Conservation (phyloP, 441 rosid species). For the Syzygium syzygioides region DNA sequence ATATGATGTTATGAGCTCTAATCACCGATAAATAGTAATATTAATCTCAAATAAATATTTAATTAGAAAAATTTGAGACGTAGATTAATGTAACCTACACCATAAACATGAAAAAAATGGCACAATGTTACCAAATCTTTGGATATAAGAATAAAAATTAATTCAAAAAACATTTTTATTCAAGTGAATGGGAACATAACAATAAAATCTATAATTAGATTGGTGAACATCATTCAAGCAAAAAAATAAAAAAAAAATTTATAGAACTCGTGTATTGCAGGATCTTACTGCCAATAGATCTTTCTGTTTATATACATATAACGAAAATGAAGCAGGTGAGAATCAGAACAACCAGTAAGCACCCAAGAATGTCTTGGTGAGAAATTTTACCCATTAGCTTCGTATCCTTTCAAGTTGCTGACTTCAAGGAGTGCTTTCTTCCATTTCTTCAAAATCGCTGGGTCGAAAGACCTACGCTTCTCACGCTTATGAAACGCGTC, state of each 20-base stretch:
- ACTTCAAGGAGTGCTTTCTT: not conserved
- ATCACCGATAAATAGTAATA: not conserved
- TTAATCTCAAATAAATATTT: not conserved
- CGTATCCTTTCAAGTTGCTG: not conserved
- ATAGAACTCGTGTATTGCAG: not conserved
- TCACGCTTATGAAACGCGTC: not conserved
- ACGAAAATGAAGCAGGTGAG: not conserved
- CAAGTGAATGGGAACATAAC: rapidly evolving
- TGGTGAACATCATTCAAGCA: not conserved
- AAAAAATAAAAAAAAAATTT: not conserved
- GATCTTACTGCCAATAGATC: not conserved
- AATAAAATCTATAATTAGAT: not conserved
- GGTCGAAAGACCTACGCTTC: rapidly evolving
- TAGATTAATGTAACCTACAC: rapidly evolving
- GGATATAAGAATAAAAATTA: not conserved
- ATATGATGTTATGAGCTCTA: not conserved
- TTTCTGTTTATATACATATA: not conserved
- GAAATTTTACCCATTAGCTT: not conserved
- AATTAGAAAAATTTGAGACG: rapidly evolving
- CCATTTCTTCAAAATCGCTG: not conserved
- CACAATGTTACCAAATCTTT: not conserved
- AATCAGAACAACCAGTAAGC: not conserved
- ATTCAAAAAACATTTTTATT: not conserved
- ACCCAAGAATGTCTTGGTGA: not conserved
- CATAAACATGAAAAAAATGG: not conserved